phyloP scores from a whole-genome alignment of 208 protist genomes.

The Endotrypanum monterogeii region DNA sequence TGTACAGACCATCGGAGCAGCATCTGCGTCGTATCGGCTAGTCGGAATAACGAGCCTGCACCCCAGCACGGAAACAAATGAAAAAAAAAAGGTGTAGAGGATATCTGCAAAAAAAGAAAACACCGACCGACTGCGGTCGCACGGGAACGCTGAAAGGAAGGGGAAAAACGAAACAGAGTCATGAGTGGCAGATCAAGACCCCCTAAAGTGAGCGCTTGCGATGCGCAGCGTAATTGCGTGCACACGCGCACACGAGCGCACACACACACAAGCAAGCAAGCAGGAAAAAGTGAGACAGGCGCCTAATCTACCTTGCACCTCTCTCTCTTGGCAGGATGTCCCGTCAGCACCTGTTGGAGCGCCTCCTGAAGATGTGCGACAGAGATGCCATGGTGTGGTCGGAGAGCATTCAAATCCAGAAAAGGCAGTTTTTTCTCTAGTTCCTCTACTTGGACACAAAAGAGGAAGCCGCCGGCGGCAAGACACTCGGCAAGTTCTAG shows the following conservation, averaged over 20 bases:
- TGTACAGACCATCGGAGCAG: background rate
- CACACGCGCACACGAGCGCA: background rate
- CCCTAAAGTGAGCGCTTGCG: background rate
- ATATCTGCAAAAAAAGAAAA: too few species aligned
- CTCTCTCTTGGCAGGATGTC: background rate
- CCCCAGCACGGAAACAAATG: too few species aligned
- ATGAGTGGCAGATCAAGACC: too few species aligned
- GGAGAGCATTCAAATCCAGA: conserved; percentile 44
- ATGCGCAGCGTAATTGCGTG: background rate
- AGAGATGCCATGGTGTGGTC: conserved; percentile 55
- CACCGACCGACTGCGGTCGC: too few species aligned
- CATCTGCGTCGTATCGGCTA: too few species aligned
- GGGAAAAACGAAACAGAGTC: too few species aligned
- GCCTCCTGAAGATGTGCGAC: conserved; percentile 32
- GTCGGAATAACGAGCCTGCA: too few species aligned
- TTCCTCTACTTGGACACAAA: conserved; percentile 53
- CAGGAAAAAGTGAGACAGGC: too few species aligned
- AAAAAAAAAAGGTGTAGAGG: too few species aligned
- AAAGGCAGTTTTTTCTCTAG: conserved; percentile 37
- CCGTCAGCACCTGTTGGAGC: conserved; percentile 29
- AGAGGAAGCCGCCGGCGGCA: conserved; percentile 51
- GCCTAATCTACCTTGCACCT: background rate
- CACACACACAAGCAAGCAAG: background rate
- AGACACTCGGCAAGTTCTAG: conserved; percentile 76
- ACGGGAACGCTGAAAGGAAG: too few species aligned